Conservation (phyloP, 169 alveolate species). For the Hammondia hammondi region DNA sequence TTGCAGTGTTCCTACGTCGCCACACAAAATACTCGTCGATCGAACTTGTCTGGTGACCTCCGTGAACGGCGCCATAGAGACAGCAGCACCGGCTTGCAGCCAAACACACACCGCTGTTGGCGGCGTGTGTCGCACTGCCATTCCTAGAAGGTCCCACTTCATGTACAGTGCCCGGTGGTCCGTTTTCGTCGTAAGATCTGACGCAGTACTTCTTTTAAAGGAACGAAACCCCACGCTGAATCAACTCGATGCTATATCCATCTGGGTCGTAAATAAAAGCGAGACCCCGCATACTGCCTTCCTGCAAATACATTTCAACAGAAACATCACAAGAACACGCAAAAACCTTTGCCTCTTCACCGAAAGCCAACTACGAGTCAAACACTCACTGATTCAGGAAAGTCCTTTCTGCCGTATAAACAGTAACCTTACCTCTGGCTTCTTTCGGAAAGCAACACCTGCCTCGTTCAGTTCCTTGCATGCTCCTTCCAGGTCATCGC, state of each 20-base stretch:
- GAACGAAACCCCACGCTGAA: constrained; percentile 70
- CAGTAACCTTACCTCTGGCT: constrained; percentile 16
- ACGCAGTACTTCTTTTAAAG: not conserved
- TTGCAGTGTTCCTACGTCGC: too few species aligned
- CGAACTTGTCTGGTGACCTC: too few species aligned
- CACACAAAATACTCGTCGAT: too few species aligned
- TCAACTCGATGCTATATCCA: constrained; percentile 81
- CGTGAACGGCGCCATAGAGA: too few species aligned
- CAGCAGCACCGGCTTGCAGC: too few species aligned
- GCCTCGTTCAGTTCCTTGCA: constrained; percentile 75
- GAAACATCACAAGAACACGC: not conserved
- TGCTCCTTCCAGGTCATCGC: constrained; percentile 75
- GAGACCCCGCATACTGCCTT: constrained; percentile 76
- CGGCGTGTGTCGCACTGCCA: too few species aligned
- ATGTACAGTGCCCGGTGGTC: too few species aligned
- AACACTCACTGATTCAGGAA: not conserved
- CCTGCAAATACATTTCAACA: constrained; percentile 48
- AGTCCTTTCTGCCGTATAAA: not conserved
- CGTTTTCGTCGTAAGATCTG: not conserved
- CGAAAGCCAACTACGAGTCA: not conserved
- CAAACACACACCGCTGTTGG: too few species aligned
- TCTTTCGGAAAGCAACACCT: constrained; percentile 42
- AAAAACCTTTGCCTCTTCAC: not conserved
- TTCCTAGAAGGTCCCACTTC: too few species aligned
- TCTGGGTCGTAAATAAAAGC: constrained; percentile 84